phyloP scores from a whole-genome alignment of 2,329 filamentous ascomycete species.

The Aspergillus novoparasiticus region DNA sequence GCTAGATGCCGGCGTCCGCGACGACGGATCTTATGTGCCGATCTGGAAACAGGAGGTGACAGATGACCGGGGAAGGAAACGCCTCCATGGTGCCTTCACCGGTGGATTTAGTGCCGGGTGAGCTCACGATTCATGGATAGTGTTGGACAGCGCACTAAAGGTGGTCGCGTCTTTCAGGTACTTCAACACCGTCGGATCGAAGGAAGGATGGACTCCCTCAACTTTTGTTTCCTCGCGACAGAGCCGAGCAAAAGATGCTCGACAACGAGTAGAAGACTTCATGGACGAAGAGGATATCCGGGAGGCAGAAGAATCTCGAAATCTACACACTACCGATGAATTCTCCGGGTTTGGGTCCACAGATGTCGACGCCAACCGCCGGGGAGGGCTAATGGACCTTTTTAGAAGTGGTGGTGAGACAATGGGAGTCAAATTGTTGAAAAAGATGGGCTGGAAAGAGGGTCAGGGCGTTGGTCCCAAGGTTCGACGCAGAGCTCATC shows the following conservation, averaged over 20 bases:
- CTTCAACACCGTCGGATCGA: constrained; percentile 97
- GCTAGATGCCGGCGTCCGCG: constrained; percentile 72
- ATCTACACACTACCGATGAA: constrained; percentile 69
- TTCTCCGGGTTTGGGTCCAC: constrained; percentile 78
- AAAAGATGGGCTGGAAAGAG: constrained; percentile 93
- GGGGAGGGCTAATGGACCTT: constrained; percentile 68
- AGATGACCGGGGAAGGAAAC: constrained; percentile 86
- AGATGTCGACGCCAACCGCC: constrained; percentile 54
- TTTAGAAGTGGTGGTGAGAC: constrained; percentile 76
- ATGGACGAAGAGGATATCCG: constrained; percentile 98
- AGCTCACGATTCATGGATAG: constrained; percentile 42
- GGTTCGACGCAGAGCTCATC: constrained; percentile 70
- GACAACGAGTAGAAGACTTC: constrained; percentile 78
- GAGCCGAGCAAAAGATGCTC: constrained; percentile 72
- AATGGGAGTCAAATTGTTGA: constrained; percentile 81
- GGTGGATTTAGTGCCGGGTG: constrained; percentile 96
- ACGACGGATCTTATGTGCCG: constrained; percentile 90
- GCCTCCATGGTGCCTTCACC: constrained; percentile 93
- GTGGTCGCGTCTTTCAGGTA: constrained; percentile 62
- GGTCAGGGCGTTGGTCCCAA: constrained; percentile 92
- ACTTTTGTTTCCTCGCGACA: constrained; percentile 88
- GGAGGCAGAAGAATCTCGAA: constrained; percentile 77
- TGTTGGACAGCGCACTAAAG: constrained; percentile 37
- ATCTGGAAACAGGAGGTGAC: constrained; percentile 98
- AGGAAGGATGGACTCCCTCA: constrained; percentile 94